Base-by-base conservation (phyloP, 148 eudicot species). In the Dianthus caryophyllus region DNA sequence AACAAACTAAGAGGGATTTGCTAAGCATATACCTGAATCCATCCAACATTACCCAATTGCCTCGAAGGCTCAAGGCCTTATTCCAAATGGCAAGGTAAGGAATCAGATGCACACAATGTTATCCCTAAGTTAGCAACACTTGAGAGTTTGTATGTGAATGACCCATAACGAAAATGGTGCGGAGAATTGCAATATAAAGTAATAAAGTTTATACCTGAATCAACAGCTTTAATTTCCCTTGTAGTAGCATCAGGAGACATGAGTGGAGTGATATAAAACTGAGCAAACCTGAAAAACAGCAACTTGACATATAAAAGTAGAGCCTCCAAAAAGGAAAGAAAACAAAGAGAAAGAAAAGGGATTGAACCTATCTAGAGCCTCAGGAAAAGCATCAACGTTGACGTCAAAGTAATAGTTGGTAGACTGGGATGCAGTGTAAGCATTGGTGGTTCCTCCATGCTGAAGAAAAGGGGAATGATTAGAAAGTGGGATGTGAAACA, bases 241-340 rank as follows among this genome's bases (percentile, higher is more conserved):
- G 71, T 89, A 48, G 96, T 89, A 72, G 98, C 98, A 85, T 93
- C 98, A 66, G 96, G 65, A 48, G 98, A 89, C 98, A 93, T 89
- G 79, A 93, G 77, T 47, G 98, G 98, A 63, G 85, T 89, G 71
- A 89, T 80, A 73, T 89, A 92, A 68, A 93, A 93, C 76, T 93
- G 98, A 8, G 98, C 94, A 75, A 93, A 93, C 83, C 96, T 89
- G 78, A 61, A 75, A 25, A 66, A 52, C 20, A 48, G 25, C 24
- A n/a, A 52, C 18, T 21, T 52, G 36, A 27, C 16, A 21, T 30
- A 41, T 8, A 61, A n/a, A 29, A 15, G 27, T 6, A 17, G 50
- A 53, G 22, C 14, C 53, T 49, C 53, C 21, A 6, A n/a, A 49
- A 18, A 49, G 53, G 53, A 49, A n/a, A 6, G 22, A 49, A 49